phyloP scores from a whole-genome alignment of 2,329 filamentous ascomycete genomes.

The Monosporascus sp. region DNA sequence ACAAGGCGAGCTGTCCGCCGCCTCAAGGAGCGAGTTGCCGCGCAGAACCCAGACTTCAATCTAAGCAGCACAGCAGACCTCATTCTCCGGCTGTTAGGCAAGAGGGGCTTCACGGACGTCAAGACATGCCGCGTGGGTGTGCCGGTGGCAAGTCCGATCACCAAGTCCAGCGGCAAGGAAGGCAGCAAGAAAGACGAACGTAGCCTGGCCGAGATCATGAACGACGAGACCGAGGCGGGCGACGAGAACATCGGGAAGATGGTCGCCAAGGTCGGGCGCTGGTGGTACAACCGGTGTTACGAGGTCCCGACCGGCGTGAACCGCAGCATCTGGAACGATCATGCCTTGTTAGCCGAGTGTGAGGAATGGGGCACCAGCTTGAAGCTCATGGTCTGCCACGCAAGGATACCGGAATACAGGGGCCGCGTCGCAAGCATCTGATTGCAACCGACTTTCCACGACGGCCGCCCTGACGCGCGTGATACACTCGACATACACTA shows the following conservation, averaged over 20 bases:
- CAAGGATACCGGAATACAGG: constrained; percentile 65
- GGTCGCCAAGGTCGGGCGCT: constrained; percentile 84
- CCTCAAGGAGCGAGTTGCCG: constrained; percentile 66
- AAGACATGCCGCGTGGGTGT: constrained; percentile 75
- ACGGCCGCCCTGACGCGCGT: not conserved
- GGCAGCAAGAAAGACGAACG: constrained; percentile 41
- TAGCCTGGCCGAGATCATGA: constrained; percentile 67
- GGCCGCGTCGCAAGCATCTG: constrained; percentile 44
- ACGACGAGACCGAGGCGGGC: constrained; percentile 60
- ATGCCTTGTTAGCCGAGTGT: constrained; percentile 72
- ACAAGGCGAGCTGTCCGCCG: constrained; percentile 63
- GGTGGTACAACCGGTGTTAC: constrained; percentile 96
- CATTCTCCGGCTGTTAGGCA: constrained; percentile 62
- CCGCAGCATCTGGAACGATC: constrained; percentile 73
- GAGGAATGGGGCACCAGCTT: constrained; percentile 82
- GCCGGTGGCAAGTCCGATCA: constrained; percentile 56
- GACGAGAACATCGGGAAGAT: constrained; percentile 89
- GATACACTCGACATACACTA: not conserved
- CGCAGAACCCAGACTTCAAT: constrained; percentile 52
- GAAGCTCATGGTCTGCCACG: constrained; percentile 86
- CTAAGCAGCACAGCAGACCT: constrained; percentile 56
- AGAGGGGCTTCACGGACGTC: constrained; percentile 64
- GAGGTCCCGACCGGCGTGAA: constrained; percentile 58
- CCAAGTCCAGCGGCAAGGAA: constrained; percentile 19
- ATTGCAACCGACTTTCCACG: constrained; percentile 5